Conservation (phyloP, 495 filamentous ascomycete genomes). For the Xylaria scruposa region DNA sequence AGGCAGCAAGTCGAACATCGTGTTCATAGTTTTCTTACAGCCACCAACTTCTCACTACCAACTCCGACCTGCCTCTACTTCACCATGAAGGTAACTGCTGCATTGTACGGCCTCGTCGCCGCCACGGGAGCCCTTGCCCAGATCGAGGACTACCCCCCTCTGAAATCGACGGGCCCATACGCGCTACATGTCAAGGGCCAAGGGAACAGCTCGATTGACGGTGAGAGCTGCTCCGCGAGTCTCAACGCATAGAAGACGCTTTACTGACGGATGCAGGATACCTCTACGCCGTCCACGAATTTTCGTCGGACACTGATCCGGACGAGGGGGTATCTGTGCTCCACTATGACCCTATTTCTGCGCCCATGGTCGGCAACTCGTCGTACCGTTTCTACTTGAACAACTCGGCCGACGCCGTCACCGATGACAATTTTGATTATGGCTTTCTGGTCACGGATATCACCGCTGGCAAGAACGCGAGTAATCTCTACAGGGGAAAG, state of each 20-base stretch:
- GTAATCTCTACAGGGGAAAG: conserved; percentile 16
- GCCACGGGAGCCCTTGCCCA: conserved; percentile 18
- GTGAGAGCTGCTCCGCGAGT: conserved; percentile 19
- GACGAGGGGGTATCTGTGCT: conserved; percentile 10
- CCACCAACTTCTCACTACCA: conserved; percentile 12
- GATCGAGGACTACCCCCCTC: conserved; percentile 15
- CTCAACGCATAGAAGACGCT: conserved; percentile 3
- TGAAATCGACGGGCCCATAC: conserved; percentile 17
- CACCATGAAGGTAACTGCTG: conserved; percentile 11
- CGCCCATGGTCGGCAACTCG: conserved; percentile 10
- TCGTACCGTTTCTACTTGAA: conserved; percentile 25
- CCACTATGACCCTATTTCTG: conserved; percentile 16
- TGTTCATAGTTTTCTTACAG: conserved; percentile 18
- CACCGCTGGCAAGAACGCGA: not conserved
- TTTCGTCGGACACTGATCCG: conserved; percentile 14
- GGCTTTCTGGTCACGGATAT: conserved; percentile 25
- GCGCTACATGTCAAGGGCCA: conserved; percentile 23
- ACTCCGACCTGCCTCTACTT: not conserved
- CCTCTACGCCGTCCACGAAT: conserved; percentile 21
- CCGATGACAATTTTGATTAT: not conserved
- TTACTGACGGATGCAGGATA: conserved; percentile 20
- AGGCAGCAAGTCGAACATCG: conserved; percentile 14
- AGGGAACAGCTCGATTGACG: conserved; percentile 23
- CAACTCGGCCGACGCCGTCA: not conserved
- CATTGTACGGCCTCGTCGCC: conserved; percentile 24